Base-by-base conservation (phyloP, 805 yeast genomes). In the Monosporozyma aerobia region DNA sequence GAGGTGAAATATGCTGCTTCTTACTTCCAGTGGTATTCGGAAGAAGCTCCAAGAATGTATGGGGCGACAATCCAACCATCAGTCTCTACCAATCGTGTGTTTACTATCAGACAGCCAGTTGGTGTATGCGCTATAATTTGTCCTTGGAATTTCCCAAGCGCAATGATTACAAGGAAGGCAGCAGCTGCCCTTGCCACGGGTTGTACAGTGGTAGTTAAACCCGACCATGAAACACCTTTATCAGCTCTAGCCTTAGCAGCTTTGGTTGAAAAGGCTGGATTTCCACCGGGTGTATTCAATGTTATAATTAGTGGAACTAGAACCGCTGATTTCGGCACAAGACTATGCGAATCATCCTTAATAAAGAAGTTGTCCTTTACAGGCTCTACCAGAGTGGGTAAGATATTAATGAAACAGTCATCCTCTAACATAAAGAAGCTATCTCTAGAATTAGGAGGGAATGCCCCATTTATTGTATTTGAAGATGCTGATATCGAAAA, bases 11-110 rank as follows among this genome's bases (percentile, higher is more conserved):
- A 80, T 57, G 82, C 80, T 30, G 85, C 85, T 3, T 78, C 87
- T 6, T 90, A 85, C 68, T 85, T 87, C 66, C 90, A 88, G 63
- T 90, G 97, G 97, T 90, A 82, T 64, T 76, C 95, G 33, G 83
- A 79, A 63, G 84, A 79, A 59, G 82, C 83, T 13, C 77, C 79
- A 58, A 67, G 84, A 56, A 62, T 73, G 30, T 78, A 79, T 59
- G 83, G 85, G 48, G 70, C 74, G 53, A 77, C 82, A 2, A 79
- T 80, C 53, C 83, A 78, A 59, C 81, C 85, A 9, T 54, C 75
- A 23, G 77, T 75, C 59, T 70, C 74, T 47, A 67, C 74, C 50
- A 79, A 77, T 59, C 75, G 82, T 63, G 77, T 77, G 23, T 69
- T 76, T 55, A 79, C 85, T 22, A 59, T 73, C 49, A 78, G 76